Percentiles rank a stretch among this genome's conserved stretches.
phyloP scores from a whole-genome alignment of 768 basidiomycete species.

The Suillus bovinus region DNA sequence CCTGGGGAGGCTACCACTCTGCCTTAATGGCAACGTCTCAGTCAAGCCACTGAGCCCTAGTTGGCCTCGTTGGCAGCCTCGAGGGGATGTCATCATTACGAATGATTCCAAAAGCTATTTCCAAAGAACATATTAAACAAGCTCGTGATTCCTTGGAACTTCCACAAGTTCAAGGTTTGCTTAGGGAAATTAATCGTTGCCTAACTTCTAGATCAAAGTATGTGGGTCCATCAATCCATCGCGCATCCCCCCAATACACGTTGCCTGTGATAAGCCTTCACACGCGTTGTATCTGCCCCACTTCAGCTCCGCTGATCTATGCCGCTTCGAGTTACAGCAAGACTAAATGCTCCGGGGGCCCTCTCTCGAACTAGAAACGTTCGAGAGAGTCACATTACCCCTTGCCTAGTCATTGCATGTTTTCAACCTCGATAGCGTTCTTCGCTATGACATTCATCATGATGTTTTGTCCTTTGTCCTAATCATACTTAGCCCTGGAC shows the following conservation, averaged over 20 bases:
- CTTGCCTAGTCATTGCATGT: neutral
- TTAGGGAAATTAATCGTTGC: constrained; percentile 5
- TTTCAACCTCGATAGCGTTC: neutral
- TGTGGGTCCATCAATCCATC: constrained; percentile 65
- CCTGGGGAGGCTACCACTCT: neutral
- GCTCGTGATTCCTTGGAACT: neutral
- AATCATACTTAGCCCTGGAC: neutral
- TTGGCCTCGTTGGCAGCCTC: constrained; percentile 61
- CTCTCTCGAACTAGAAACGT: constrained; percentile 55
- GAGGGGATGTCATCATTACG: constrained; percentile 54
- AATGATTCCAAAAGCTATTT: constrained; percentile 80
- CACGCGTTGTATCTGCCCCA: too few relatives aligned
- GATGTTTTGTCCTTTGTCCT: neutral
- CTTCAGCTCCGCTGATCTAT: too few relatives aligned
- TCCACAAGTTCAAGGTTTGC: neutral
- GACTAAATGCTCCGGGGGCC: constrained; percentile 85
- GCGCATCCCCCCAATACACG: constrained; percentile 67
- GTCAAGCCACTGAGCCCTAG: constrained; percentile 70
- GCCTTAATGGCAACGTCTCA: constrained; percentile 74
- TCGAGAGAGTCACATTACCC: neutral
- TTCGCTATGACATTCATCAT: neutral
- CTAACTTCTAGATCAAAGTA: constrained; percentile 57
- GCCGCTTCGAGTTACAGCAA: constrained; percentile 88
- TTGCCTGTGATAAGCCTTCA: constrained; percentile 62
- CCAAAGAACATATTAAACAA: neutral